Evolutionary conservation across 306 rosid genomes (phyloP), one percentile per base, ranked within the genome.

Genomic region (Prinsepia uniflora): DNA sequence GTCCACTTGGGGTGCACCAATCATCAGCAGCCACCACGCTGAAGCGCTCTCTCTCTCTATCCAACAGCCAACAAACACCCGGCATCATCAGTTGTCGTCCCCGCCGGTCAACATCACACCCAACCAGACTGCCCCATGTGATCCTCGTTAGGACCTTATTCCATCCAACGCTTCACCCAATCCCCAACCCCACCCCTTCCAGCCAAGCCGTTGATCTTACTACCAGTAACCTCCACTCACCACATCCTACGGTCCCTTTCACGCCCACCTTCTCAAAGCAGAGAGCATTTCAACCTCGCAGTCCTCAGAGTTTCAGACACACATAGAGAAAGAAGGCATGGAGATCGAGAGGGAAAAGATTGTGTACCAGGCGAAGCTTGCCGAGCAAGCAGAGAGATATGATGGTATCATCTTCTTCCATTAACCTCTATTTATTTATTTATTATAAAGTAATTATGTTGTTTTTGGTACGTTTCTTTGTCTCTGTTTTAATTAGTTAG

Each of bases 381-480:
- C 84, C 5, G 86, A 83, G 58, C 86, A 83, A 70, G 79, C 86
- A 30, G 86, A 79, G 64, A 70, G 86, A 83, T 76, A 83, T 11
- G 84, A 76, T 40, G 84, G 86, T 79, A 83, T 53, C 57, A 17
- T 75, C 73, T 24, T 75, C 74, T 48, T 68, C 62, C 62, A 68
- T 39, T 36, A 36, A 68, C 62, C 7, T 11, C 36, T 54, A 0
- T 39, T 3, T 14, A 2, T 48, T 20, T 4, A 7, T 42, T 36
- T 30, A 1, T 18, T 30, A 30, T 30, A 30, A 30, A 30, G 36
- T 30, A 30, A 30, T 30, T 30, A 30, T 30, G 36, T 30, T 30
- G 36, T 30, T 17, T 18, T 10, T 10, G 40, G 34, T 7, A n/a
- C 59, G 19, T 20, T 3, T 6, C 5, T 5, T 19, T 10, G 10